Percentiles rank a stretch among this genome's conserved stretches.
These are phyloP conservation scores for Sporothrix schenckii DNA, from an alignment of 2,329 filamentous ascomycete species.

Conservation along the genomic window DNA sequence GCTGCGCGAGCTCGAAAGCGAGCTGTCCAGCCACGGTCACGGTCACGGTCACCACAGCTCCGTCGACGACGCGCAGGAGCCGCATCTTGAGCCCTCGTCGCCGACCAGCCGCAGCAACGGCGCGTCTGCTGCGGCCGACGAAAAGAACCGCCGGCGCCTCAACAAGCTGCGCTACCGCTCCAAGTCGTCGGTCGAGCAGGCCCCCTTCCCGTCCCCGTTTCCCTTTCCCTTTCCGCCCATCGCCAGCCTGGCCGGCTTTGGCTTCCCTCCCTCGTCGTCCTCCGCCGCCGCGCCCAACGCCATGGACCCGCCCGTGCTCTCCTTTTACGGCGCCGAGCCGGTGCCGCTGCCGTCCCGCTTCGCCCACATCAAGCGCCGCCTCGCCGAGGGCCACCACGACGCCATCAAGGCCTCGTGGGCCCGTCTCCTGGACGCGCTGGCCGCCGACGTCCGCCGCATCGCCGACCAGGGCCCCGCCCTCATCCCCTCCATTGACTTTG, in stretches of 20 bases:
- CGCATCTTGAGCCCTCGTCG: not conserved
- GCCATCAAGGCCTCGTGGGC: slow-evolving; percentile 59
- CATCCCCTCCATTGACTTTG: slow-evolving; percentile 60
- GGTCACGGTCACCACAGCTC: not conserved
- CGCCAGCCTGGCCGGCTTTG: not conserved
- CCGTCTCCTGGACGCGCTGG: slow-evolving; percentile 56
- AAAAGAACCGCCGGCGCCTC: slow-evolving; percentile 22
- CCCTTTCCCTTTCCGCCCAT: not conserved
- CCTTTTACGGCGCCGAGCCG: slow-evolving; percentile 60
- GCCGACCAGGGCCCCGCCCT: slow-evolving; percentile 53
- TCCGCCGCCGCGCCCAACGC: not conserved
- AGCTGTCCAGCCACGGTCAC: too few species aligned
- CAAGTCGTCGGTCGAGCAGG: not conserved
- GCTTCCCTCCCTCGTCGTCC: not conserved
- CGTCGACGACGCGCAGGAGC: not conserved
- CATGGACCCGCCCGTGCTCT: slow-evolving; percentile 57
- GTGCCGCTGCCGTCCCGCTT: slow-evolving; percentile 63
- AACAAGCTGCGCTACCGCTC: slow-evolving; percentile 27
- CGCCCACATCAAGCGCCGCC: slow-evolving; percentile 57
- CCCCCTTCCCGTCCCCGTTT: too few species aligned
- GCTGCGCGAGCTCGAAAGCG: not conserved
- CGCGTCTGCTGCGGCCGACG: not conserved
- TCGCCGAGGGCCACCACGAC: slow-evolving; percentile 59
- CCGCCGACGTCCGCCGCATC: slow-evolving; percentile 48
- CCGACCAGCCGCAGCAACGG: not conserved